Conservation (phyloP, 2,329 filamentous ascomycete species). For the Hypoxylon sp. region DNA sequence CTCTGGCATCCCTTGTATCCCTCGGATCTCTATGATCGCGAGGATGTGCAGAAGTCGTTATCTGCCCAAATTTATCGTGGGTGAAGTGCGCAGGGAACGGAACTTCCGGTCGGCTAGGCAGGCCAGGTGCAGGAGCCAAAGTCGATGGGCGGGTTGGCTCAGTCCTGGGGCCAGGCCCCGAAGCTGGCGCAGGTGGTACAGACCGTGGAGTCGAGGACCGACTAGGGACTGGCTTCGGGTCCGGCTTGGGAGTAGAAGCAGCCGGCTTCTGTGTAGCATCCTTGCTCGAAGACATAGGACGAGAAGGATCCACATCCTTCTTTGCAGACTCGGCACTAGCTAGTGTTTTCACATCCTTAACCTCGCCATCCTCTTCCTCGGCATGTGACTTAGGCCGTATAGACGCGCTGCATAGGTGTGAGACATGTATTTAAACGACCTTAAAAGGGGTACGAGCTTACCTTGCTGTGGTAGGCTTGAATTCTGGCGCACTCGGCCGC, state of each 20-base stretch:
- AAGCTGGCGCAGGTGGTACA: slow-evolving; percentile 36
- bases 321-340: slow-evolving; percentile 37
- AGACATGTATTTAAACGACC: slow-evolving; percentile 22
- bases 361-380: slow-evolving; percentile 81
- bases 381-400: slow-evolving; percentile 55
- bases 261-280: slow-evolving; percentile 42
- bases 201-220: slow-evolving; percentile 49
- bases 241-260: slow-evolving; percentile 45
- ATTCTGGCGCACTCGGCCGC: slow-evolving; percentile 73
- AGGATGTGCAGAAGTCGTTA: slow-evolving; percentile 54
- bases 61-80: slow-evolving; percentile 62
- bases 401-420: slow-evolving; percentile 43
- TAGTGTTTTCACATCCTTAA: slow-evolving; percentile 69
- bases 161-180: slow-evolving; percentile 47
- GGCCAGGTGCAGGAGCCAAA: slow-evolving; percentile 52
- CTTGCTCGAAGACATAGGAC: slow-evolving; percentile 36
- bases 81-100: slow-evolving; percentile 66
- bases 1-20: slow-evolving; percentile 54
- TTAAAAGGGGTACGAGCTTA: slow-evolving; percentile 41
- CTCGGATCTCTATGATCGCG: slow-evolving; percentile 52
- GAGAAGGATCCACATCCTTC: slow-evolving; percentile 43
- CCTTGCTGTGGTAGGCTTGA: slow-evolving; percentile 68
- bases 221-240: slow-evolving; percentile 44
- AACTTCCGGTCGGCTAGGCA: slow-evolving; percentile 73
- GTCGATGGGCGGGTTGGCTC: slow-evolving; percentile 54